Conservation (phyloP, 1,284 basidiomycete genomes). For the Rhodotorula sp. region DNA sequence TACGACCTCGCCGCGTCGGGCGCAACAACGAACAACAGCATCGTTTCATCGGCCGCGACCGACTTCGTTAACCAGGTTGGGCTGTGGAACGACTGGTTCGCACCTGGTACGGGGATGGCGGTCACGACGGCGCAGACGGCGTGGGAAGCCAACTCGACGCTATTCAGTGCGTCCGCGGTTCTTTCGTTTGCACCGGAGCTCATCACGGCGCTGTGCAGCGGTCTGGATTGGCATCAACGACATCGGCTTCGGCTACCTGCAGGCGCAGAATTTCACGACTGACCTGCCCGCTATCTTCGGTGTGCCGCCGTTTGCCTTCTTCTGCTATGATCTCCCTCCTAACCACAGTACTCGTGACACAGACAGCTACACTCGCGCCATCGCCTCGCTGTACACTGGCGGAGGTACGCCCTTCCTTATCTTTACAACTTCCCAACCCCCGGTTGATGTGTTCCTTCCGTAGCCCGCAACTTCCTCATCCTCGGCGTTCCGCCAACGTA, state of each 20-base stretch:
- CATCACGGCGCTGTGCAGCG: background rate
- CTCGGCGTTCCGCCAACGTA: constrained; percentile 24
- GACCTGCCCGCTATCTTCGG: constrained; percentile 5
- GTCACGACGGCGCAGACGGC: background rate
- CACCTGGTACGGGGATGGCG: background rate
- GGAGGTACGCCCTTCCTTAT: background rate
- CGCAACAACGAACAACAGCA: constrained; percentile 16
- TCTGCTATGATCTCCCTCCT: too few relatives aligned
- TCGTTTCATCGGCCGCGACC: background rate
- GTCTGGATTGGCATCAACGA: constrained; percentile 38
- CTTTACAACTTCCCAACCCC: too few relatives aligned
- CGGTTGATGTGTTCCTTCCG: background rate
- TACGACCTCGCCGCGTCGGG: constrained; percentile 27
- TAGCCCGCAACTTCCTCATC: constrained; percentile 25
- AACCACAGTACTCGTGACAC: background rate
- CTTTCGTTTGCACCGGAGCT: background rate
- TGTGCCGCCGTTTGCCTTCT: background rate
- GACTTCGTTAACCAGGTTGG: constrained; percentile 22
- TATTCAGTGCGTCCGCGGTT: constrained; percentile 16
- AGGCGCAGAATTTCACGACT: background rate
- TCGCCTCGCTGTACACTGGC: background rate
- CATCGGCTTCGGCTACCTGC: constrained; percentile 9
- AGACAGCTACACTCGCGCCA: background rate
- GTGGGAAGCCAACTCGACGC: constrained; percentile 10
- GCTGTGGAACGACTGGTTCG: constrained; percentile 14